A percentile compares a stretch with the other conserved stretches of the same genome.
Evolutionary conservation across 306 rosid species (phyloP).

Genomic region (Echinosophora koreensis): DNA sequence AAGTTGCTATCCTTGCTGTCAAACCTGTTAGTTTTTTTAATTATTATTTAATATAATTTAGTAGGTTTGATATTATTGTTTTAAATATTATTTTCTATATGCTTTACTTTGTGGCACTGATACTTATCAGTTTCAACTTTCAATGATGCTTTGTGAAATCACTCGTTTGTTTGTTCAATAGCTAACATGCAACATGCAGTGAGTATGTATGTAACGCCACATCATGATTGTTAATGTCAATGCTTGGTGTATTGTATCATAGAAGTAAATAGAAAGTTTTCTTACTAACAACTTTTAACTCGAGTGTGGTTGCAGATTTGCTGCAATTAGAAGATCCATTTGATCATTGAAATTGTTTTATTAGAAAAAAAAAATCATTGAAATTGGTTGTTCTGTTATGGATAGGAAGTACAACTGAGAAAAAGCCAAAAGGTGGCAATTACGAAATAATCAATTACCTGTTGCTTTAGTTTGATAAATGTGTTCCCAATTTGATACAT

Average conservation of each 20-base stretch:
- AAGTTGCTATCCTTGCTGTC: constrained; percentile 25
- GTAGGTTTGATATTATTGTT: constrained; percentile 32
- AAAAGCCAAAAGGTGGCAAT: not conserved
- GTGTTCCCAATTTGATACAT: constrained; percentile 13
- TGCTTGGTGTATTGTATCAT: constrained; percentile 27
- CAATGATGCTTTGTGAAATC: constrained; percentile 23
- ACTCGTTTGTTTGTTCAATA: constrained; percentile 20
- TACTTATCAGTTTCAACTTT: constrained; percentile 18
- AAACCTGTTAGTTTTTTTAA: constrained; percentile 18
- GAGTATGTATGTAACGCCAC: constrained; percentile 26
- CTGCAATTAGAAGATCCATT: not conserved
- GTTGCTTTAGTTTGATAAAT: constrained; percentile 41
- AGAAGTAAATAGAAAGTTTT: constrained; percentile 33
- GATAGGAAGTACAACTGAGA: not conserved
- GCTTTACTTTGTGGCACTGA: constrained; percentile 18
- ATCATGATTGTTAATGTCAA: constrained; percentile 21
- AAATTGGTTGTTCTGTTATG: constrained; percentile 13
- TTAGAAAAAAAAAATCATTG: not conserved
- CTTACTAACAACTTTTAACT: not conserved
- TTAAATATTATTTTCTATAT: not conserved
- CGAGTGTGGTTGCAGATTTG: constrained; percentile 27
- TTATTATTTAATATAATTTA: constrained; percentile 20
- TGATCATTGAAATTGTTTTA: constrained; percentile 17
- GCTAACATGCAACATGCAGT: not conserved
- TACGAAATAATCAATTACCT: constrained; percentile 32